These are phyloP conservation scores for Avena atlantica DNA, from an alignment of 176 grass and related monocot genomes.

Conservation along the genomic window DNA sequence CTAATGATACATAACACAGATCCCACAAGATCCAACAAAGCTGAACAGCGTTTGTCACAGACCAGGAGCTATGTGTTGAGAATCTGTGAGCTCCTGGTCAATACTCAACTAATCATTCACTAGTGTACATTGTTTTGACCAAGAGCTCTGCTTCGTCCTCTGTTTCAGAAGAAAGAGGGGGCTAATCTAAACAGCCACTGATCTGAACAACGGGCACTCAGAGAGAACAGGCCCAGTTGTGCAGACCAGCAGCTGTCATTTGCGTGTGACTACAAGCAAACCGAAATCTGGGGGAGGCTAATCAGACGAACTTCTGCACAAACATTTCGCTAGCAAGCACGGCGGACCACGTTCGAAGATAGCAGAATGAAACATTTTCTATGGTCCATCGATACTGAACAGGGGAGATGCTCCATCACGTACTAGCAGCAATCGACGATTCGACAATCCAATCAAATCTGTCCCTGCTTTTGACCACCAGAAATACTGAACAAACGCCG, in stretches of 20 bases:
- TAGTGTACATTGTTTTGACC: too few species aligned
- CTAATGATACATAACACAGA: neutral
- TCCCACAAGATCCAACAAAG: neutral
- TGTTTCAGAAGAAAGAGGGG: neutral
- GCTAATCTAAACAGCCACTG: neutral
- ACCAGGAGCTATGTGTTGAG: neutral
- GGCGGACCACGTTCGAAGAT: too few species aligned
- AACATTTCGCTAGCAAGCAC: too few species aligned
- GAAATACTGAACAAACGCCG: too few species aligned
- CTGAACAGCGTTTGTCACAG: too few species aligned
- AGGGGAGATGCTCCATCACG: neutral
- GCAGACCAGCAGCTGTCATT: neutral
- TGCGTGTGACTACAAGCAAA: neutral
- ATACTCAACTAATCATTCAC: too few species aligned
- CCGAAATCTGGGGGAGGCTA: neutral
- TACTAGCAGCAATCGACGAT: neutral
- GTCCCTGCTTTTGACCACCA: neutral
- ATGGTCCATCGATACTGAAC: neutral
- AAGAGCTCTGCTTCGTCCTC: neutral
- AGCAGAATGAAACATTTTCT: neutral
- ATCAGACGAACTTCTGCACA: neutral
- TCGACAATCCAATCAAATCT: too few species aligned
- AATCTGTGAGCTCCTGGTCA: too few species aligned
- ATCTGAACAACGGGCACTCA: neutral
- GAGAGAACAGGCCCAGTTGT: too few species aligned